phyloP scores from a whole-genome alignment of 306 rosid species.

The Dryas octopetala region DNA sequence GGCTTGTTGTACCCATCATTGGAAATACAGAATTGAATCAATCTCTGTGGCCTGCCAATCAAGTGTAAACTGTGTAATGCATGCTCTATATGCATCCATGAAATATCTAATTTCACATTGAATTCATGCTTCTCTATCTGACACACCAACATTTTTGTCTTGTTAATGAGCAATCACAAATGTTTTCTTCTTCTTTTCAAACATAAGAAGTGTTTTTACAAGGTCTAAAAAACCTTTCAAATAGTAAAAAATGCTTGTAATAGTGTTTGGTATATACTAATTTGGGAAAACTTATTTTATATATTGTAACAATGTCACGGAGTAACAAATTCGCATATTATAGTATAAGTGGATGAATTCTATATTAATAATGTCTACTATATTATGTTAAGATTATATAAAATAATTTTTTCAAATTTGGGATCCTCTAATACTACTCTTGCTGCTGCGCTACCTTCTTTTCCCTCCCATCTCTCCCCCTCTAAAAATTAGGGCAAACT shows the following conservation, averaged over 20 bases:
- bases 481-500: slow-evolving; percentile 11
- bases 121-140: not conserved
- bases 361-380: no score
- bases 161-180: not conserved
- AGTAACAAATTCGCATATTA: no score
- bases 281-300: no score
- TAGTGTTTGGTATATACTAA: no score
- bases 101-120: not conserved
- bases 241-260: no score
- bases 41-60: slow-evolving; percentile 8
- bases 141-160: not conserved
- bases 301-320: no score
- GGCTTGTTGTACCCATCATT: slow-evolving; percentile 18
- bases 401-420: no score
- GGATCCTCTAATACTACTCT: not conserved
- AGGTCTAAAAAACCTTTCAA: no score
- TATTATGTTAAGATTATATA: no score
- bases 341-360: no score
- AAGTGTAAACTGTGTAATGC: slow-evolving; percentile 6
- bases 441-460: not conserved
- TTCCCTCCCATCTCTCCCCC: not conserved
- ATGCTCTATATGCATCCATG: not conserved
- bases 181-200: no score
- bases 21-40: slow-evolving; percentile 11
- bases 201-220: no score